Base-by-base conservation (phyloP, 2,329 filamentous ascomycete genomes). In the Stachybotrys echinatus region DNA sequence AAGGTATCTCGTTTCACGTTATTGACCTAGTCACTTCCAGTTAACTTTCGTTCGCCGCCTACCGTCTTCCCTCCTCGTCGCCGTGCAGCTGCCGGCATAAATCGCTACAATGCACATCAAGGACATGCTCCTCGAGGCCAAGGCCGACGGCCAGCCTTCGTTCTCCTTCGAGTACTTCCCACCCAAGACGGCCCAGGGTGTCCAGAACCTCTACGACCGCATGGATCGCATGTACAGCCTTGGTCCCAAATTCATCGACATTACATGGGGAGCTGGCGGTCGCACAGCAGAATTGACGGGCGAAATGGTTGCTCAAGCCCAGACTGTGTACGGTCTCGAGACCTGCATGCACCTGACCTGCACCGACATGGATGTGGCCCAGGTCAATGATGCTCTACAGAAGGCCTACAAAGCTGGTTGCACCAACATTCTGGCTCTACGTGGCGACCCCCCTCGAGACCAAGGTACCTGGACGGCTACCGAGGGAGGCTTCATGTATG, bases 151-250 rank as follows among this genome's bases (percentile, higher is more conserved):
- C 66, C 82, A 87, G 63, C 87, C 92, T 51, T 94, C 91, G 65
- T 96, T 96, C 78, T 99, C 94, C 52, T 99, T 99, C 76, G 94
- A 99, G 71, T 99, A 96, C 79, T 99, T 99, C 73, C 94, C 94
- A 47, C 94, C 94, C 38, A 99, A 99, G 76, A 99, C 94, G 7
- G 88, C 89, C 12, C 89, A 94, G 74, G 94, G 94, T 79, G 92
- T 99, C 12, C 94, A 99, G 74, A 99, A 99, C 70, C 85, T 99
- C 51, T 99, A 99, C 78, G 94, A 99, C 62, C 89, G 94, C 60
- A 97, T 99, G 89, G 94, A 99, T 73, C 91, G 92, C 72, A 99
- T 99, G 94, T 91, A 96, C 71, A 83, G 87, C 63, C 83, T 95
- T 55, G 94, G 91, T 2, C 94, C 92, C 55, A 87, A 92, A 64